Evolutionary conservation across 2,329 filamentous ascomycete genomes (phyloP), one percentile per base, ranked within the genome.

Genomic region (Fonsecaea pugnacius): DNA sequence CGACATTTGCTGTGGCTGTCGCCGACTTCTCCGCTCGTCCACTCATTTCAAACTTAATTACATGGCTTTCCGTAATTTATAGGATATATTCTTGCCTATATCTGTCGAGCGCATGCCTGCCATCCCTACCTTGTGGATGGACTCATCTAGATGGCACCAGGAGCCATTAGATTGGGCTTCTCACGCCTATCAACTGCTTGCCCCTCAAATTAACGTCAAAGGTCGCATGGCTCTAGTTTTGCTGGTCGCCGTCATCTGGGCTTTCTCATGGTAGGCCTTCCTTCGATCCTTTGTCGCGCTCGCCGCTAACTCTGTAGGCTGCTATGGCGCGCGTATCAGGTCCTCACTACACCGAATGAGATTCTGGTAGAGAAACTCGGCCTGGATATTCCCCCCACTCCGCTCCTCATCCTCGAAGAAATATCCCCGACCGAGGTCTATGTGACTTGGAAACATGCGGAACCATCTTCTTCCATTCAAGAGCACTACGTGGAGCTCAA

Each of bases 401-500:
- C 95, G 58, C 88, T 93, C 74, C 90, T 98, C 46, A 96, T 92
- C 58, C 86, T 99, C 36, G 92, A 94, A 61, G 92, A 91, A 68
- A 95, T 99, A 72, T 91, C 90, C 70, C 85, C 91, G 32, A 91
- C 96, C 75, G 91, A 92, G 62, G 91, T 96, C 35, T 91, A 93
- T 33, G 83, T 99, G 50, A 92, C 93, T 76, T 99, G 95, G 95
- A 91, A 92, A 67, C 86, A 89, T 65, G 89, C 91, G 0, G 85
- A 86, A 67, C 81, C 83, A 68, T 82, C 85, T 50, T 82, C 84
- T 67, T 85, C 90, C 2, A 90, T 96, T 60, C 85, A 92, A 59
- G 96, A 93, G 78, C 95, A 96, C 74, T 85, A 94, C 52, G 91
- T 99, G 58, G 91, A 96, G 75, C 89, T 99, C 69, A 98, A 99